Base-by-base conservation (phyloP, 1,284 basidiomycete species). In the Fomes fomentarius region DNA sequence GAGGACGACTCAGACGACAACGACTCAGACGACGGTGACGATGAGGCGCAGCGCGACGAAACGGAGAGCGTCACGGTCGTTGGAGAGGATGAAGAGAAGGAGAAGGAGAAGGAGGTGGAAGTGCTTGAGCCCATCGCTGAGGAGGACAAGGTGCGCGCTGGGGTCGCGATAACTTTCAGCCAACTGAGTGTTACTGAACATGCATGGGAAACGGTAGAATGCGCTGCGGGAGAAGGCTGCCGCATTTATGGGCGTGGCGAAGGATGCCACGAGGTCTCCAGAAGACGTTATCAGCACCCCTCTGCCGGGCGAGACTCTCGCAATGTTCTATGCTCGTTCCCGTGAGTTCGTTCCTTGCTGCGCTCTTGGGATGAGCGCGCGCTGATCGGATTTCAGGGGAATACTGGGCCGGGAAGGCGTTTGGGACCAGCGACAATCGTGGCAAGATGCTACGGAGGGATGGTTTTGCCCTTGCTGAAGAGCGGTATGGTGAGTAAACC, bases 241-340 rank as follows among this genome's bases (percentile, higher is more conserved):
- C 0, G 81, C 77, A 0, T 93, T 94, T 67, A 82, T 92, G 77
- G 90, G 87, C 9, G 87, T 89, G 0, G 71, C 83, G 0, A 91
- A 85, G 64, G 89, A 92, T 60, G 69, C 77, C 2, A 75, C 77
- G 0, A 76, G 84, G 3, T 84, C 88, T 0, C 76, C 81, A 0
- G 91, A 93, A 63, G 93, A 95, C 59, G 71, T 84, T 0, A 68
- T 93, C 39, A 90, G 88, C 55, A 96, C 94, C 0, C 95, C 95
- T 0, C 76, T 89, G 6, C 93, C 94, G 0, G 93, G 93, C n/a
- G 95, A 97, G 69, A 92, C 89, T 0, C 72, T 96, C 7, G 87
- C 91, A 0, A 78, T 82, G 69, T 96, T 96, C 71, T 97, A 95
- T 66, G 84, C 89, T 11, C 83, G 94, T 6, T 89, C 89, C 4